phyloP scores from a whole-genome alignment of 2,329 filamentous ascomycete species.

The Sporothrix euskadiensis region DNA sequence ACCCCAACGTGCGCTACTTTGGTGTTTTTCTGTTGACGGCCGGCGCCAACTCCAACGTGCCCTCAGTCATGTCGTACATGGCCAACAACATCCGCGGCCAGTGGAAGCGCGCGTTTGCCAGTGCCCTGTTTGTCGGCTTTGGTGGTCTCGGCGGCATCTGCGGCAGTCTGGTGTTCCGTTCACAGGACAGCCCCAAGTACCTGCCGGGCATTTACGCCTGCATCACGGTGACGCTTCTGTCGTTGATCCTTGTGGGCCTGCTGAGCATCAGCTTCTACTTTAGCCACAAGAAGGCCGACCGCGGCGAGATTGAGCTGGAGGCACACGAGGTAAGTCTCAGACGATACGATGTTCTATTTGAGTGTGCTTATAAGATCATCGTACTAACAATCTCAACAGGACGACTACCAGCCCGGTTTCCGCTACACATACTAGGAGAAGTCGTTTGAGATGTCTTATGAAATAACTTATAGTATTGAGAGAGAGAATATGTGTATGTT shows the following conservation, averaged over 20 bases:
- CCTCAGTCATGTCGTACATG: slow-evolving; percentile 74
- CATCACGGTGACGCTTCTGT: slow-evolving; percentile 52
- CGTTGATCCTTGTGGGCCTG: slow-evolving; percentile 47
- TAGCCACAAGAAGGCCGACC: slow-evolving; percentile 54
- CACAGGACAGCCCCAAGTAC: slow-evolving; percentile 55
- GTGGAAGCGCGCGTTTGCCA: slow-evolving; percentile 83
- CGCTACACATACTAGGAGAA: slow-evolving; percentile 43
- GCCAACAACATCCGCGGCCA: slow-evolving; percentile 86
- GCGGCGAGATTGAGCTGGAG: slow-evolving; percentile 55
- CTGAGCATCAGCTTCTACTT: slow-evolving; percentile 46
- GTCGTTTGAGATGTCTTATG: background rate
- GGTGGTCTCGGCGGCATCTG: slow-evolving; percentile 78
- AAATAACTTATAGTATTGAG: background rate
- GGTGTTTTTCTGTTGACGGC: slow-evolving; percentile 76
- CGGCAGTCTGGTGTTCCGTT: slow-evolving; percentile 70
- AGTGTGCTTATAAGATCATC: no score
- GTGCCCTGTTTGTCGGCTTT: slow-evolving; percentile 72
- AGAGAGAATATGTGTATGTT: no score
- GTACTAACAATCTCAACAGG: slow-evolving; percentile 34
- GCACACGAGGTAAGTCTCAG: slow-evolving; percentile 45
- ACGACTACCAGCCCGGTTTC: slow-evolving; percentile 45
- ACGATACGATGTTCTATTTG: background rate
- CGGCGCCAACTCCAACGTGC: slow-evolving; percentile 76
- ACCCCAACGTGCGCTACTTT: slow-evolving; percentile 63
- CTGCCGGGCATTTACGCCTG: slow-evolving; percentile 57